Evolutionary conservation across 225 moss, liverwort and hornwort species (phyloP), one percentile per base, ranked within the genome.

Genomic region (Rhytidiadelphus loreus): DNA sequence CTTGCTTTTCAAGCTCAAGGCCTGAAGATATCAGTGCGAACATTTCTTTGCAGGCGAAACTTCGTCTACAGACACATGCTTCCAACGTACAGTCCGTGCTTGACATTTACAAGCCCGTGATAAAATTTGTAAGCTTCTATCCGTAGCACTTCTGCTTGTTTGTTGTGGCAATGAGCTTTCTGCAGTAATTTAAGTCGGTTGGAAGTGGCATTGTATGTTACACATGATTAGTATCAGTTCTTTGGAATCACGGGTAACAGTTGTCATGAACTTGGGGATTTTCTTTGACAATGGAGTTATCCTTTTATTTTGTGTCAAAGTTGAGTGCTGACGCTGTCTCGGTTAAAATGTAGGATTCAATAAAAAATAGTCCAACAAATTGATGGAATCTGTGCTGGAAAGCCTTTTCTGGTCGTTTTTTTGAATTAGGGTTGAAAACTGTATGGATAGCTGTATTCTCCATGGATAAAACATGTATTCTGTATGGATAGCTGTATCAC

Each of bases 71-170:
- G 86, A 99, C 97, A 33, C 93, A 99, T 91, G 89, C 90, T 44
- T 80, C 89, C 56, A 99, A 99, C 77, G 93, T 99, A 44, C 94
- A 93, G 57, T 94, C 97, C 25, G 96, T 99, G 79, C 16, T 96
- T 76, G 95, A 92, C 66, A 83, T 93, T 48, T 99, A 99, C 90
- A 92, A 92, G 85, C 92, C 92, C 87, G 89, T 96, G 71, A 89
- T 96, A 60, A 96, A 90, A 88, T 83, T 90, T 73, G 96, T 96
- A 90, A 91, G 96, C 82, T 86, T 75, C 74, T 48, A 57, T 41
- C 84, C 53, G 50, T 73, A 57, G 23, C 73, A n/a, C 21, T 83
- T 64, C 35, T 89, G 56, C 60, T 86, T 48, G 68, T 19, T 81
- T 85, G 70, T 52, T 60, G 50, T 79, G 44, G 80, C 20, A 81